A percentile compares a stretch with the other conserved stretches of the same genome.
These are phyloP conservation scores for Hemileia vastatrix DNA, from an alignment of 1,284 basidiomycete genomes.

Conservation along the genomic window DNA sequence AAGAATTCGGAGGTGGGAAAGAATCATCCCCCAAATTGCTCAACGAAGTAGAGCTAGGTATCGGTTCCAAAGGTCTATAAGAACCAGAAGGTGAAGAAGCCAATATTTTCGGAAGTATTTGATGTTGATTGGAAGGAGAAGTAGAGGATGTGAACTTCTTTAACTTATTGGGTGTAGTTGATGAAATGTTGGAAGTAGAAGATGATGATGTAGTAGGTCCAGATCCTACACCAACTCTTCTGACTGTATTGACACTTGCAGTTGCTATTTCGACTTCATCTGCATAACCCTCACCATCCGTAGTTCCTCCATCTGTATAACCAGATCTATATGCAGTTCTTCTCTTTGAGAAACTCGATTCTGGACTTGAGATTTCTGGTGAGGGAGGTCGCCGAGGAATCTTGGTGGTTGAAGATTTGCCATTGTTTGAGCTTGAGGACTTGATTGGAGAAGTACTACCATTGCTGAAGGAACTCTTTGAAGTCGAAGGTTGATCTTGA, in stretches of 20 bases:
- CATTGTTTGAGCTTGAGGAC: neutral
- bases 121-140: neutral
- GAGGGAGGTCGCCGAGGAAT: neutral
- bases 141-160: neutral
- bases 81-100: neutral
- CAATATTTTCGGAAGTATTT: neutral
- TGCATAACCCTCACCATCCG: neutral
- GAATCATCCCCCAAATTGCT: no score
- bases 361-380: neutral
- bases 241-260: neutral
- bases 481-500: neutral
- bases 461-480: neutral
- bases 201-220: neutral
- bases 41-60: neutral
- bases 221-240: neutral
- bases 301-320: neutral
- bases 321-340: neutral
- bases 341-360: neutral
- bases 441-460: neutral
- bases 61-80: neutral
- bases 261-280: neutral
- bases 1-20: no score
- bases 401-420: neutral
- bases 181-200: neutral
- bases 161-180: no score